Conservation (phyloP, 2,329 filamentous ascomycete genomes). For the Aspergillus sp. region DNA sequence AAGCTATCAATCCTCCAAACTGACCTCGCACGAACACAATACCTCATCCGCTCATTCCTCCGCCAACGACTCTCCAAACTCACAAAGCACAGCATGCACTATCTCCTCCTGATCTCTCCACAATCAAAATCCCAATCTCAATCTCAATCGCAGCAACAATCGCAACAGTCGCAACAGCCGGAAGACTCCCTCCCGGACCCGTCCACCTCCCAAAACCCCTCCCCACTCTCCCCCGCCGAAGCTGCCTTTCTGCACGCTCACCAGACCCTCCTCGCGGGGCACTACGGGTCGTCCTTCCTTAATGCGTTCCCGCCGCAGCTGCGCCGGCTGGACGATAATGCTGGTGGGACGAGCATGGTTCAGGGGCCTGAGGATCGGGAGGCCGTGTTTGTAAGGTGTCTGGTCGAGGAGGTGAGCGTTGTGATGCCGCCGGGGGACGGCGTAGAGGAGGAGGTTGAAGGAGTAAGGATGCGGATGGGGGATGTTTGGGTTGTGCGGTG, state of each 20-base stretch:
- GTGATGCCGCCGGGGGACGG: slow-evolving; percentile 26
- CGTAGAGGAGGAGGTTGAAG: slow-evolving; percentile 21
- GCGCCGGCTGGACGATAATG: slow-evolving; percentile 81
- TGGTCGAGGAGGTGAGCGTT: slow-evolving; percentile 41
- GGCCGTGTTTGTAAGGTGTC: slow-evolving; percentile 70
- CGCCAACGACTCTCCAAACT: slow-evolving; percentile 77
- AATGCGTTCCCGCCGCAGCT: slow-evolving; percentile 68
- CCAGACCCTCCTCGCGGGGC: slow-evolving; percentile 71
- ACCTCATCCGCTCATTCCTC: slow-evolving; percentile 73
- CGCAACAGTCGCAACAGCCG: slow-evolving; percentile 12
- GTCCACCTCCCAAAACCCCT: not conserved
- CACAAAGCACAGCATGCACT: slow-evolving; percentile 44
- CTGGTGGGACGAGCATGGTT: slow-evolving; percentile 86
- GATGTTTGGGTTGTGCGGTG: slow-evolving; percentile 63
- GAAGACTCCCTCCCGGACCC: slow-evolving; percentile 24
- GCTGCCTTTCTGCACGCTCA: slow-evolving; percentile 75
- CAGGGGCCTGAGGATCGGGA: slow-evolving; percentile 73
- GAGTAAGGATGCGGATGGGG: slow-evolving; percentile 43
- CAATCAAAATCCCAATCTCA: slow-evolving; percentile 8
- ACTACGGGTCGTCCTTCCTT: slow-evolving; percentile 81
- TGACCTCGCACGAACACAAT: slow-evolving; percentile 90
- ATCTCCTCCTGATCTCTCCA: slow-evolving; percentile 24
- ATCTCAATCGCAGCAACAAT: slow-evolving; percentile 6
- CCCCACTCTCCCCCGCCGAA: slow-evolving; percentile 67
- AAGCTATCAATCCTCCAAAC: slow-evolving; percentile 91